Evolutionary conservation across 1,284 basidiomycete species (phyloP).

Genomic region (Malassezia furfur): DNA sequence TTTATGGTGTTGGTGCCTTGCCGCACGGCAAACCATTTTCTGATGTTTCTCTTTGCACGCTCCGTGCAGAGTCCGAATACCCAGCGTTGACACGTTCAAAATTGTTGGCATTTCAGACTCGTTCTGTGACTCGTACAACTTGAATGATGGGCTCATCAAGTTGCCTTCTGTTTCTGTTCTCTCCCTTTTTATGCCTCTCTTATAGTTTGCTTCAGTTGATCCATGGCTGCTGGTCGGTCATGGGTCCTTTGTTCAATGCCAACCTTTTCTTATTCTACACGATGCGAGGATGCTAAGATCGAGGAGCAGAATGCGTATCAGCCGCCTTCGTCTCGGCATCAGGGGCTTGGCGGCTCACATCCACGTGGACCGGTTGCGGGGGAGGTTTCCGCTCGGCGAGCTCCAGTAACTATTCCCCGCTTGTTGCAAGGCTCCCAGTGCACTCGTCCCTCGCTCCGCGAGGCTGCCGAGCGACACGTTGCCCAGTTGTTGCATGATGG

Average conservation of each 20-base stretch:
- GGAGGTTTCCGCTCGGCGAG: not conserved
- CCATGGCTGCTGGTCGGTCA: constrained; percentile 15
- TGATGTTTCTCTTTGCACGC: not conserved
- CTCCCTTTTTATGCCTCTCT: not conserved
- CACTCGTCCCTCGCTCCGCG: constrained; percentile 4
- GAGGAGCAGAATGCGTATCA: too few relatives aligned
- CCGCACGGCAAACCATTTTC: not conserved
- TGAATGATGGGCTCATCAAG: not conserved
- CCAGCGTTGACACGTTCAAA: not conserved
- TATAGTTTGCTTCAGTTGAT: not conserved
- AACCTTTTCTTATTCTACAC: not conserved
- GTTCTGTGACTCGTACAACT: constrained; percentile 1
- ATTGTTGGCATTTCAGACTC: not conserved
- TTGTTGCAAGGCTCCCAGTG: constrained; percentile 9
- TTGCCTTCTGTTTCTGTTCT: not conserved
- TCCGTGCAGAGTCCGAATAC: not conserved
- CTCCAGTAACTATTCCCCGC: constrained; percentile 10
- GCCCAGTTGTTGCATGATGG: not conserved
- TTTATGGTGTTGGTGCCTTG: not conserved
- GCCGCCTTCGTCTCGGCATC: too few relatives aligned
- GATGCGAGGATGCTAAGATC: too few relatives aligned
- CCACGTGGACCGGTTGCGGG: not conserved
- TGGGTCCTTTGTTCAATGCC: not conserved
- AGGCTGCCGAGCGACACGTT: constrained; percentile 6
- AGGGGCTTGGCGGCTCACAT: not conserved